Evolutionary conservation across 2,329 filamentous ascomycete species (phyloP).

Genomic region (Botryosphaeria dothidea): DNA sequence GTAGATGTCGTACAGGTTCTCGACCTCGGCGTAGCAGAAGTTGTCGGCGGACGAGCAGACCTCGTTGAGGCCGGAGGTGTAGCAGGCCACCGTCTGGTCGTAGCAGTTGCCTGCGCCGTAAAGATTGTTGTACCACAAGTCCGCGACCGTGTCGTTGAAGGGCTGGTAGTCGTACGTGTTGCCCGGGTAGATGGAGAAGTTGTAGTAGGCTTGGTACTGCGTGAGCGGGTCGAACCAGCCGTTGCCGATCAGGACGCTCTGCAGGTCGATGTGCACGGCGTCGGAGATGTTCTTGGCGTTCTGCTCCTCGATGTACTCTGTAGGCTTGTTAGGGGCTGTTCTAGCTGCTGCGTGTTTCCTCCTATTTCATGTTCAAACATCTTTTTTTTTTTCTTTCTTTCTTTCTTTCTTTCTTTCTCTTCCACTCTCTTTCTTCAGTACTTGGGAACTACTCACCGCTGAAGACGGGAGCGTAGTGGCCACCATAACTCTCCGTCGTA

Average conservation of each 20-base stretch:
- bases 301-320: slow-evolving; percentile 49
- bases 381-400: background rate
- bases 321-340: background rate
- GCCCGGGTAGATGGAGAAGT: slow-evolving; percentile 57
- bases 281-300: slow-evolving; percentile 47
- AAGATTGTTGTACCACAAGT: slow-evolving; percentile 59
- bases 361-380: no score
- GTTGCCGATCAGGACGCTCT: slow-evolving; percentile 58
- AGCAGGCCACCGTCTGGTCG: slow-evolving; percentile 59
- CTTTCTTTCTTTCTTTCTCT: background rate
- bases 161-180: slow-evolving; percentile 59
- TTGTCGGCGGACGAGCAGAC: slow-evolving; percentile 57
- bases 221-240: slow-evolving; percentile 60
- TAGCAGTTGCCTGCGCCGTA: slow-evolving; percentile 63
- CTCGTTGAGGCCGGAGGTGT: slow-evolving; percentile 50
- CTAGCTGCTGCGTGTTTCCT: no score
- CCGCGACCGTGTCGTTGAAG: slow-evolving; percentile 52
- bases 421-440: background rate
- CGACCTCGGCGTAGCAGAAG: slow-evolving; percentile 58
- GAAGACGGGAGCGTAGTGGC: slow-evolving; percentile 60
- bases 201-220: slow-evolving; percentile 60
- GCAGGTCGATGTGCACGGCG: slow-evolving; percentile 50
- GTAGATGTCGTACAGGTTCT: slow-evolving; percentile 53
- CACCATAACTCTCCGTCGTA: slow-evolving; percentile 59
- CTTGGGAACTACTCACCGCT: slow-evolving; percentile 31